Evolutionary conservation across 2,329 filamentous ascomycete genomes (phyloP).

Genomic region (Microdochium paspali): DNA sequence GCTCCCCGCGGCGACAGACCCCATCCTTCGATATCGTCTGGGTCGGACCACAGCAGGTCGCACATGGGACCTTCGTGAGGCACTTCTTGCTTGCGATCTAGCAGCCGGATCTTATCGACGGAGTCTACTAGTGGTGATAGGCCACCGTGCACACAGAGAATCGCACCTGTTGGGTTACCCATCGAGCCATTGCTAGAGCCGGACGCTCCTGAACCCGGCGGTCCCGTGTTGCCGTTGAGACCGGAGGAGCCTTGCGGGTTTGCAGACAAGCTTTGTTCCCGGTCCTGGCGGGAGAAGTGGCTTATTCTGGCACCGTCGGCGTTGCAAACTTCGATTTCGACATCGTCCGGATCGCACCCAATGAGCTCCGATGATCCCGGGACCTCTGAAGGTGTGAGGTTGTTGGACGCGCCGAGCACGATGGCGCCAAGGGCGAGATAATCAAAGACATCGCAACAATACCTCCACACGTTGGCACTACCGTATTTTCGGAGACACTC

Average conservation of each 20-base stretch:
- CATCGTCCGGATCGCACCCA: conserved; percentile 53
- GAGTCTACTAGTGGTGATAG: conserved; percentile 85
- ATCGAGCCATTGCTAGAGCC: conserved; percentile 54
- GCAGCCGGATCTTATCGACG: conserved; percentile 87
- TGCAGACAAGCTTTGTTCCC: conserved; percentile 11
- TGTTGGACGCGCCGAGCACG: conserved; percentile 75
- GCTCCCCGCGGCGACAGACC: conserved; percentile 87
- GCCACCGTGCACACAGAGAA: conserved; percentile 92
- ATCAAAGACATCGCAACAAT: conserved; percentile 97
- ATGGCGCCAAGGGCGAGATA: conserved; percentile 87
- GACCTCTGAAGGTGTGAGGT: conserved; percentile 41
- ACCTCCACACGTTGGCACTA: conserved; percentile 91
- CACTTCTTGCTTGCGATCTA: conserved; percentile 96
- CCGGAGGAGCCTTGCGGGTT: conserved; percentile 20
- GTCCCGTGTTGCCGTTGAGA: conserved; percentile 49
- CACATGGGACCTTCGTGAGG: conserved; percentile 99
- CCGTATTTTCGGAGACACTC: conserved; percentile 95
- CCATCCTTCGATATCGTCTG: conserved; percentile 97
- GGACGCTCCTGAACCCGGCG: conserved; percentile 72
- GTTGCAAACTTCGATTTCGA: conserved; percentile 91
- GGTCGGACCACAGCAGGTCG: conserved; percentile 94
- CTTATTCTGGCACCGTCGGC: conserved; percentile 72
- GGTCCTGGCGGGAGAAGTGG: conserved; percentile 48
- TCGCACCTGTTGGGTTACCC: conserved; percentile 67
- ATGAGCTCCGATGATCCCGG: conserved; percentile 34